These are phyloP conservation scores for Acanthamoeba lenticulata DNA, from an alignment of 208 protist genomes.

Conservation along the genomic window DNA sequence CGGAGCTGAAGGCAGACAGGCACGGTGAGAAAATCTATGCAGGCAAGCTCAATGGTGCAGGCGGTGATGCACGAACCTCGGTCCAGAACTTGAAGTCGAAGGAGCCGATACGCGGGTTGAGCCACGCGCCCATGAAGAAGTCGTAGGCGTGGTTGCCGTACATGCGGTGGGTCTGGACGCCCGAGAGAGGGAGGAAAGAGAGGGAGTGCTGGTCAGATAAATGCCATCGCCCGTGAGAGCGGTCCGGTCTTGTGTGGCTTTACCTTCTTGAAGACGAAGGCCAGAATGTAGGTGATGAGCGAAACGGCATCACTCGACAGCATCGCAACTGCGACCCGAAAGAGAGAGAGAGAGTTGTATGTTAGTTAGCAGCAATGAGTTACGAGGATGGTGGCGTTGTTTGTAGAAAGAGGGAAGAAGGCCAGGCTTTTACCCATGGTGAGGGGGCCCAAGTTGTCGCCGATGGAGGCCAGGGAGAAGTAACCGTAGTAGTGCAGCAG, in stretches of 20 bases:
- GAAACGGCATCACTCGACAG: constrained; percentile 15
- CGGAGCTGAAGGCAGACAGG: constrained; percentile 85
- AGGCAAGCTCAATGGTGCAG: background rate
- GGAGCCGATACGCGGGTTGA: constrained; percentile 88
- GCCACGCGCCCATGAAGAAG: constrained; percentile 94
- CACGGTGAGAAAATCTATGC: background rate
- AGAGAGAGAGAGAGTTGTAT: background rate
- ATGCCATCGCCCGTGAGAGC: constrained; percentile 89
- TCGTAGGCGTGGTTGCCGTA: constrained; percentile 93
- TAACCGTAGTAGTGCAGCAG: constrained; percentile 44
- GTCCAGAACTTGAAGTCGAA: constrained; percentile 95
- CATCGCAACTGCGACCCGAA: constrained; percentile 7
- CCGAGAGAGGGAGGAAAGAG: background rate
- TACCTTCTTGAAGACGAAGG: constrained; percentile 51
- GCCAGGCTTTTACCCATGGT: background rate
- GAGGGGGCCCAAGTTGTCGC: constrained; percentile 25
- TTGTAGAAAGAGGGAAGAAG: too few relatives aligned
- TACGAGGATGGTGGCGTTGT: too few relatives aligned
- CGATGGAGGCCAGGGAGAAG: background rate
- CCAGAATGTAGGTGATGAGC: constrained; percentile 31
- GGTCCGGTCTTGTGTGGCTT: constrained; percentile 88
- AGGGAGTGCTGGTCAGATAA: constrained; percentile 79
- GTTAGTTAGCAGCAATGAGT: background rate
- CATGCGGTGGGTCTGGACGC: constrained; percentile 87
- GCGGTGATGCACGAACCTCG: constrained; percentile 74